Conservation (phyloP, 2,329 filamentous ascomycete species). For the Aspergillus jensenii region DNA sequence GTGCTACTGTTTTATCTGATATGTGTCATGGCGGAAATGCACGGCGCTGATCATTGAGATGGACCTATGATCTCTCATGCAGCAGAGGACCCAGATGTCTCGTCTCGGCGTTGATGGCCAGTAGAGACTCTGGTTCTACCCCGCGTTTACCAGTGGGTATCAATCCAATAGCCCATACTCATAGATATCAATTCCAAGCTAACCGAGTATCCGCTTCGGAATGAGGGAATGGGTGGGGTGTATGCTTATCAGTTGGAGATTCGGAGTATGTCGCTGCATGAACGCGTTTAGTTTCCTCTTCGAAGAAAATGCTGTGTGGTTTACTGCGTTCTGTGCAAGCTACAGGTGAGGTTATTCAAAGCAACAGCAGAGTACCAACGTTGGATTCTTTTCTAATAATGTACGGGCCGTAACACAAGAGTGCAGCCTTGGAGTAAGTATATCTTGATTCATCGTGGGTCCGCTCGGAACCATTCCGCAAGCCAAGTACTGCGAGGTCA, state of each 20-base stretch:
- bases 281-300: not conserved
- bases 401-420: not conserved
- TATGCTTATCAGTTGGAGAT: constrained; percentile 3
- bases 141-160: not conserved
- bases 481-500: not conserved
- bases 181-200: not conserved
- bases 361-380: not conserved
- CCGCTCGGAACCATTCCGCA: constrained; percentile 8
- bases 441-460: not conserved
- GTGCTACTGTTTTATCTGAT: no score
- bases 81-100: no score
- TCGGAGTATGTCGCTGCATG: not conserved
- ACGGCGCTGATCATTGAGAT: no score
- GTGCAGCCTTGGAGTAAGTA: no score
- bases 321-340: not conserved
- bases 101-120: no score
- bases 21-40: no score
- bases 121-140: no score
- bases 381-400: not conserved
- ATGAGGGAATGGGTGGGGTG: not conserved
- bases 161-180: not conserved
- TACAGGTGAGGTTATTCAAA: not conserved
- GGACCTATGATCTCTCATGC: no score
- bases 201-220: not conserved
- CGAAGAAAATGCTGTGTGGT: not conserved